Evolutionary conservation across 2,329 filamentous ascomycete species (phyloP), one percentile per base, ranked within the genome.

Genomic region (Berkeleyomyces basicola): DNA sequence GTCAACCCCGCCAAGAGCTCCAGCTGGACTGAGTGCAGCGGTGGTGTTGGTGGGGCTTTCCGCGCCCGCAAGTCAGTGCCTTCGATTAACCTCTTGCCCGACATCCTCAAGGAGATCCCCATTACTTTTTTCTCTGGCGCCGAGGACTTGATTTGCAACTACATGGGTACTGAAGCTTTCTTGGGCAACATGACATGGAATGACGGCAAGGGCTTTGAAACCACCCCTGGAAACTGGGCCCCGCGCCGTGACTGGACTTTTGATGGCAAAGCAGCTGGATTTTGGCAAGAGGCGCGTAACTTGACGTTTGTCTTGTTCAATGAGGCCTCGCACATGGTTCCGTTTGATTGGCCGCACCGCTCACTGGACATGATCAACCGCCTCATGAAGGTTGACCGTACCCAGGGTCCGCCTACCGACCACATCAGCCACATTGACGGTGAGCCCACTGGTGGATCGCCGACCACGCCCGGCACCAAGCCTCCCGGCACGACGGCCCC

Each of bases 291-390:
- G 71, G 92, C 93, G 1, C 85, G 95, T 67, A 99, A 99, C 74
- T 76, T 99, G 65, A 96, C 93, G 0, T 99, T 99, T 71, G 85
- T 99, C 40, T 79, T 95, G 47, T 96, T 97, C 75, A 89, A 95
- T 77, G 95, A 99, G 72, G 85, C 90, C 14, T 95, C 88, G 59
- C 93, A 99, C 74, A 99, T 99, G 93, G 93, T 99, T 0, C 95
- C 93, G 0, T 97, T 93, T 70, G 92, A 99, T 73, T 88, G 87
- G 68, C 86, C 92, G 0, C 84, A 90, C 58, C 86, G 90, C 65
- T 87, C 85, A 23, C 83, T 92, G 66, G 93, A 97, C 72, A 99
- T 99, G 93, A 83, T 99, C 14, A 92, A 99, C 73, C 87, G 93
- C 47, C 96, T 99, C 75, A 90, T 97, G 81, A 83, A 84, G 58